Percentiles rank a stretch among this genome's conserved stretches.
Evolutionary conservation across 306 rosid species (phyloP).

Genomic region (cucumber (Cucumis sativus)): DNA sequence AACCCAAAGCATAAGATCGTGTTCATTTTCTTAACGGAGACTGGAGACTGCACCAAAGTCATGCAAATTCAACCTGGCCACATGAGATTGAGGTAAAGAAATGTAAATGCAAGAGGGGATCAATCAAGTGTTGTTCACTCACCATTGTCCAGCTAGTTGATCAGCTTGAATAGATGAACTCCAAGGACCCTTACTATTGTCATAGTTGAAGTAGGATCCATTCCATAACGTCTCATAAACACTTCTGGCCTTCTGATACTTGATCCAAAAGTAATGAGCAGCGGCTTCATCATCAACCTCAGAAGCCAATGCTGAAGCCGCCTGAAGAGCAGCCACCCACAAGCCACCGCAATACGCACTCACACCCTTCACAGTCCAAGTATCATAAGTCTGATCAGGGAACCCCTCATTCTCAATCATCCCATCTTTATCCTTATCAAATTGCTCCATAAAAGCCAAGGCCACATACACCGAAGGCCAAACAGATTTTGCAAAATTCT

Average conservation of each 20-base stretch:
- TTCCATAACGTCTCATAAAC: conserved; percentile 85
- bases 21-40: background rate
- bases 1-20: too few species aligned
- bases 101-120: background rate
- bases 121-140: background rate
- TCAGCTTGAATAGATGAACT: conserved; percentile 92
- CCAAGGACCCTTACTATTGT: conserved; percentile 44
- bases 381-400: conserved; percentile 96
- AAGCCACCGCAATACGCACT: conserved; percentile 94
- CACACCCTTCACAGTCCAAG: conserved; percentile 87
- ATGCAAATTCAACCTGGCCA: background rate
- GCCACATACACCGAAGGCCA: conserved; percentile 96
- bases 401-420: conserved; percentile 94
- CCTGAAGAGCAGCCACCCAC: conserved; percentile 95
- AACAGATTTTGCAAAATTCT: conserved; percentile 74
- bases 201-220: conserved; percentile 89
- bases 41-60: background rate
- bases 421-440: conserved; percentile 83
- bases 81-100: background rate
- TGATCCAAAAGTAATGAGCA: conserved; percentile 61
- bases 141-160: conserved; percentile 98
- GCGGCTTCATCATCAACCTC: conserved; percentile 74
- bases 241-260: conserved; percentile 61
- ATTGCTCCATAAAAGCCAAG: conserved; percentile 90
- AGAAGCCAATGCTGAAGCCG: conserved; percentile 74